Conservation (phyloP, 1,284 basidiomycete genomes). For the Ceratobasidium sp. region DNA sequence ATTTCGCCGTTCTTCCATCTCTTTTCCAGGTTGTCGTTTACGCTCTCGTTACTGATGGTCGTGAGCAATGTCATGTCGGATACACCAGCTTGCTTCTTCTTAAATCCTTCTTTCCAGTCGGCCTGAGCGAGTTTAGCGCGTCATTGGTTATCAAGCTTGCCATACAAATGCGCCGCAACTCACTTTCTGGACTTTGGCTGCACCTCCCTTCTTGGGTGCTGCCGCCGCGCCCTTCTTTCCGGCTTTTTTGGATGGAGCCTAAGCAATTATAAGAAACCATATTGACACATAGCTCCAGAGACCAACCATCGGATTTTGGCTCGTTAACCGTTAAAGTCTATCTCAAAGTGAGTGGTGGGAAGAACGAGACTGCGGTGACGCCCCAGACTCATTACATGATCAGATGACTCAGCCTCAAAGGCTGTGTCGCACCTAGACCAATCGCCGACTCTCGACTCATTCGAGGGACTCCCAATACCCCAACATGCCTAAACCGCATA, state of each 20-base stretch:
- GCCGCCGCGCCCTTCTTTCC: constrained; percentile 82
- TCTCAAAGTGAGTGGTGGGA: constrained; percentile 28
- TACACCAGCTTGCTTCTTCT: constrained; percentile 97
- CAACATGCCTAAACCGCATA: too few relatives aligned
- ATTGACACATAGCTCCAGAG: not conserved
- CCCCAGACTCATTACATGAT: constrained; percentile 24
- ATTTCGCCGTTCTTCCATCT: constrained; percentile 96
- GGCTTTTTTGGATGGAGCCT: constrained; percentile 92
- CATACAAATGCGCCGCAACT: constrained; percentile 43
- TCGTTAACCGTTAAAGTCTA: not conserved
- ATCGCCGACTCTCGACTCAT: too few relatives aligned
- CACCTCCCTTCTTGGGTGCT: constrained; percentile 57
- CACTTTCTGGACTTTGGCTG: constrained; percentile 78
- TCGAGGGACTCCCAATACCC: too few relatives aligned
- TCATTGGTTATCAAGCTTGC: not conserved
- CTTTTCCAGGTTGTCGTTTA: constrained; percentile 98
- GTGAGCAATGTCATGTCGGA: constrained; percentile 98
- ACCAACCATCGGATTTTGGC: constrained; percentile 24
- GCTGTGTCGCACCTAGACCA: not conserved
- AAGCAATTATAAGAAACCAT: not conserved
- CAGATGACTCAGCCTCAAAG: not conserved
- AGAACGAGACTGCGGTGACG: not conserved
- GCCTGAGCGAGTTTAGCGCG: constrained; percentile 61
- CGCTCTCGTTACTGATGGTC: constrained; percentile 96
- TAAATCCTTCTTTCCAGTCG: constrained; percentile 98